A percentile compares a stretch with the other conserved stretches of the same genome.
These are phyloP conservation scores for Mucor racemosus DNA, from an alignment of 371 early-diverging fungal genomes.

Conservation along the genomic window DNA sequence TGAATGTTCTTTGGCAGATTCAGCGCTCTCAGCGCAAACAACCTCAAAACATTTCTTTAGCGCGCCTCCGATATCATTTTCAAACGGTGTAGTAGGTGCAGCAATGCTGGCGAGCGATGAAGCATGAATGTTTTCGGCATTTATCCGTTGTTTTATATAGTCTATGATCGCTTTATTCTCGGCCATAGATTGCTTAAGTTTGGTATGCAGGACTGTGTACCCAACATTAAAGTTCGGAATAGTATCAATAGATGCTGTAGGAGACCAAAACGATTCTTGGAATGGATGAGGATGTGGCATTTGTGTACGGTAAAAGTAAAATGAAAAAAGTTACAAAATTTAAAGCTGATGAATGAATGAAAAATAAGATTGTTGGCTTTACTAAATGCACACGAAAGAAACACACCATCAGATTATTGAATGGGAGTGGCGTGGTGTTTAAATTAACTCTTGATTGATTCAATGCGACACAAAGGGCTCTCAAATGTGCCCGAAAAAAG, in stretches of 20 bases:
- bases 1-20: slow-evolving; percentile 60
- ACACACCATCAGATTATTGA: not conserved
- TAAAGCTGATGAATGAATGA: not conserved
- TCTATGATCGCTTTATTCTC: slow-evolving; percentile 71
- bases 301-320: not conserved
- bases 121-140: slow-evolving; percentile 62
- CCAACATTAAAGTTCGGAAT: slow-evolving; percentile 47
- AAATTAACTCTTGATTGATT: not conserved
- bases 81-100: slow-evolving; percentile 49
- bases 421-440: not conserved
- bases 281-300: slow-evolving; percentile 35
- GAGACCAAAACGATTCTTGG: slow-evolving; percentile 50
- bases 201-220: slow-evolving; percentile 65
- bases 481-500: not conserved
- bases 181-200: slow-evolving; percentile 65
- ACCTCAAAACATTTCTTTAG: slow-evolving; percentile 73
- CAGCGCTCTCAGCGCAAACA: slow-evolving; percentile 64
- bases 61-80: slow-evolving; percentile 69
- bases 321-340: not conserved
- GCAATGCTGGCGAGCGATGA: slow-evolving; percentile 42
- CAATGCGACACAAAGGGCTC: not conserved
- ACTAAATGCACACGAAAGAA: not conserved
- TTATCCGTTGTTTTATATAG: slow-evolving; percentile 69
- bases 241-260: slow-evolving; percentile 29
- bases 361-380: not conserved